Evolutionary conservation across 805 yeast genomes (phyloP), one percentile per base, ranked within the genome.

Genomic region (Yamadazyma ubonensis): DNA sequence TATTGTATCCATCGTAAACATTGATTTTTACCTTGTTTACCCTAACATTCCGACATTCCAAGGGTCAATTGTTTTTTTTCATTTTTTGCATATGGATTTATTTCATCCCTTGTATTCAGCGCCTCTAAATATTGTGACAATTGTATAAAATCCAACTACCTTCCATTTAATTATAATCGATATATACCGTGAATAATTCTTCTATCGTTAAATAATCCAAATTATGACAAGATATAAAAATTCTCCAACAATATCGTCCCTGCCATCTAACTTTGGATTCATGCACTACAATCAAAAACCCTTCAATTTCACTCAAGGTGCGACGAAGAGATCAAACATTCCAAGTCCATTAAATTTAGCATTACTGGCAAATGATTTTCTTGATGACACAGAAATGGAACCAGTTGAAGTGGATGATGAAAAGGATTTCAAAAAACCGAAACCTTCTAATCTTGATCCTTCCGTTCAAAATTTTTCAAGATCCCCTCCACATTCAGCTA

Each of bases 271-370:
- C 11, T 21, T 33, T 9, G 33, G 33, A 4, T 9, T 21, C 20
- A 19, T 35, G 17, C 25, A 29, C 17, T 29, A 20, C 17, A 12
- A n/a, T 14, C 41, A 31, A 27, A 28, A 26, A 28, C 30, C 38
- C 19, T 20, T 39, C 29, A 39, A 39, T 31, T 38, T 38, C 21
- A 25, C 34, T 14, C 42, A 39, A 39, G 7, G 21, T n/a, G 30
- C 26, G 20, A 29, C 23, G 33, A 35, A 35, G 10, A 35, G 36
- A 36, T 22, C 43, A 19, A 41, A 36, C 8, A 14, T 38, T 17
- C 48, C 48, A n/a, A 36, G 45, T 4, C 45, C 48, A n/a, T 38
- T 44, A 17, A 44, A 45, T 31, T 36, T 45, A 15, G 30, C 42
- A n/a, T 25, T 20, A 8, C 29, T 21, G 37, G 23, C 33, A 16